phyloP scores from a whole-genome alignment of 345 rosid genomes.

The Turnera subulata region DNA sequence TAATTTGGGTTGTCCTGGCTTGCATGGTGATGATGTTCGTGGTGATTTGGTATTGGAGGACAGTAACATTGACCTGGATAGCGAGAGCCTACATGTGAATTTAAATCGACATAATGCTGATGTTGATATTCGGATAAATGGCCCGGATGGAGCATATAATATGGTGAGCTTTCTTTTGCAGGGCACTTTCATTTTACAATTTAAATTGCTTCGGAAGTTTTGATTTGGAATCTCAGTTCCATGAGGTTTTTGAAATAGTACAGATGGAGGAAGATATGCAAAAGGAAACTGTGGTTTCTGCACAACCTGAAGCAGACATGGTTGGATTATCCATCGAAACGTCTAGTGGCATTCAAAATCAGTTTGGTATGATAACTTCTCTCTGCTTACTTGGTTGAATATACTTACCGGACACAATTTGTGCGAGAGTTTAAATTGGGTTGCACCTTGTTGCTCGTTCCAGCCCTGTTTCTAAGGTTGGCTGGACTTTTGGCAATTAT shows the following conservation, averaged over 20 bases:
- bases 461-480: too few relatives aligned
- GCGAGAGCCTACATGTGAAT: slow-evolving; percentile 21
- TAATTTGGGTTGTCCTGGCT: slow-evolving; percentile 20
- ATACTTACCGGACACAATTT: slow-evolving; percentile 7
- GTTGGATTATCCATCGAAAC: slow-evolving; percentile 23
- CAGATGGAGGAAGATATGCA: slow-evolving; percentile 27
- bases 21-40: slow-evolving; percentile 22
- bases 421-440: not conserved
- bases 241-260: slow-evolving; percentile 18
- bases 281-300: slow-evolving; percentile 30
- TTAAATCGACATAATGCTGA: slow-evolving; percentile 23
- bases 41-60: slow-evolving; percentile 23
- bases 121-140: slow-evolving; percentile 22
- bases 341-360: slow-evolving; percentile 22
- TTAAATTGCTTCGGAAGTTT: slow-evolving; percentile 17
- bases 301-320: slow-evolving; percentile 16
- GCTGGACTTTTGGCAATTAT: too few relatives aligned
- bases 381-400: slow-evolving; percentile 4
- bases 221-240: slow-evolving; percentile 12
- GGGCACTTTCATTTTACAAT: slow-evolving; percentile 1
- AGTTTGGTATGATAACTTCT: slow-evolving; percentile 38
- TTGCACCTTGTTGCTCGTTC: not conserved
- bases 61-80: slow-evolving; percentile 15
- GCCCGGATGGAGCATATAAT: slow-evolving; percentile 23
- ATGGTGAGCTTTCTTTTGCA: slow-evolving; percentile 34